These are phyloP conservation scores for Cladophialophora carrionii DNA, from an alignment of 2,329 filamentous ascomycete species.

Conservation along the genomic window DNA sequence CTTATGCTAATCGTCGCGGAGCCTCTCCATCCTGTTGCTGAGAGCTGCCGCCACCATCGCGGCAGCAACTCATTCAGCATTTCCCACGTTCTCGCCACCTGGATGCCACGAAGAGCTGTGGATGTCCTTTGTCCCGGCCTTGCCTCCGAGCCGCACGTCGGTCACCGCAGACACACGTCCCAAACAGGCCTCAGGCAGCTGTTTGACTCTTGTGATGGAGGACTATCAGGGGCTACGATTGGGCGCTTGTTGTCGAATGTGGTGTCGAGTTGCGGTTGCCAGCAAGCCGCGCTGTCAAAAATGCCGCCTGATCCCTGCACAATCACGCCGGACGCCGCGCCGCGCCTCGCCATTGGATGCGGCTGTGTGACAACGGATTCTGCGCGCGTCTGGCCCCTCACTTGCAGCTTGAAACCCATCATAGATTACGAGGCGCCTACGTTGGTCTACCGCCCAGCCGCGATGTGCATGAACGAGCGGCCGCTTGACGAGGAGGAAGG, in stretches of 20 bases:
- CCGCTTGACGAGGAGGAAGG: background rate
- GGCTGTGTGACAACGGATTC: slow-evolving; percentile 19
- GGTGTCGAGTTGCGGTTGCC: slow-evolving; percentile 9
- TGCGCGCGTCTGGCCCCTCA: slow-evolving; percentile 26
- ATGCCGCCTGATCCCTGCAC: slow-evolving; percentile 21
- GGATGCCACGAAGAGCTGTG: background rate
- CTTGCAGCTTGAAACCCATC: slow-evolving; percentile 12
- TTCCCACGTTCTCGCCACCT: background rate
- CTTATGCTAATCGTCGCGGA: background rate
- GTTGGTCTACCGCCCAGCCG: slow-evolving; percentile 3
- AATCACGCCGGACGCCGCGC: slow-evolving; percentile 14
- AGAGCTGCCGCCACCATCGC: background rate
- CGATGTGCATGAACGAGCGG: background rate
- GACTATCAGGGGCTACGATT: slow-evolving; percentile 14
- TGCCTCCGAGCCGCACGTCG: background rate
- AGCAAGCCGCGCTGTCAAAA: slow-evolving; percentile 20
- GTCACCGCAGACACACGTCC: slow-evolving; percentile 3
- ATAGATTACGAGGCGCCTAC: slow-evolving; percentile 15
- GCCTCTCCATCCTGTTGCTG: background rate
- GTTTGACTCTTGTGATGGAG: slow-evolving; percentile 21
- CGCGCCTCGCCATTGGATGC: slow-evolving; percentile 18
- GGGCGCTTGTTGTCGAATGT: slow-evolving; percentile 20
- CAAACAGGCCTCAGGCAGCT: slow-evolving; percentile 15
- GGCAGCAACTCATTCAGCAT: background rate
- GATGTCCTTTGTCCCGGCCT: background rate